A percentile compares a stretch with the other conserved stretches of the same genome.
These are phyloP conservation scores for Dactylella cylindrospora DNA, from an alignment of 2,329 filamentous ascomycete species.

Conservation along the genomic window DNA sequence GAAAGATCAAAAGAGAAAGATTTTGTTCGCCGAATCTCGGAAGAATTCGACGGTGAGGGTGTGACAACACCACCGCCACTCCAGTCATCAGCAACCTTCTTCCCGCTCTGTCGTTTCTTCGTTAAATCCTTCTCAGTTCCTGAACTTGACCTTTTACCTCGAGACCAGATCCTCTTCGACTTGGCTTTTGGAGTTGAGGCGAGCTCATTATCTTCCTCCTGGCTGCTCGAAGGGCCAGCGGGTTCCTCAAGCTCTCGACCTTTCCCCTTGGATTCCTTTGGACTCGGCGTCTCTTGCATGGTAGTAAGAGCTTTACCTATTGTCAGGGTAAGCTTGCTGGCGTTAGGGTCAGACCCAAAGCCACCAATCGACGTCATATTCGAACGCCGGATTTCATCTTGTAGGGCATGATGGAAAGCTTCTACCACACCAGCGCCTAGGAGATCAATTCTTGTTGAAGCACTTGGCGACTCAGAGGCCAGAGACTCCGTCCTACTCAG, in stretches of 20 bases:
- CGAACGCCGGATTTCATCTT: slow-evolving; percentile 58
- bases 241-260: slow-evolving; percentile 5
- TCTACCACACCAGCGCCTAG: slow-evolving; percentile 76
- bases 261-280: slow-evolving; percentile 22
- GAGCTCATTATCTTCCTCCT: slow-evolving; percentile 21
- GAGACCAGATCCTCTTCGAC: slow-evolving; percentile 23
- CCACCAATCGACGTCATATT: slow-evolving; percentile 24
- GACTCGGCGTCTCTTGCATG: slow-evolving; percentile 40
- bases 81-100: slow-evolving; percentile 46
- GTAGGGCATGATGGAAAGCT: slow-evolving; percentile 74
- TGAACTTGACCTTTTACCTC: slow-evolving; percentile 32
- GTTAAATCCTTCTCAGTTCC: slow-evolving; percentile 27
- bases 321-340: slow-evolving; percentile 40
- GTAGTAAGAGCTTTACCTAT: slow-evolving; percentile 43
- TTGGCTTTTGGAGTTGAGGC: slow-evolving; percentile 31
- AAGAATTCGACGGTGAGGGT: slow-evolving; percentile 58
- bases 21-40: slow-evolving; percentile 48
- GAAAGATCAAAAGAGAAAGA: slow-evolving; percentile 50
- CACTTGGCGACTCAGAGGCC: slow-evolving; percentile 50
- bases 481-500: slow-evolving; percentile 55
- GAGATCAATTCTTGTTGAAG: slow-evolving; percentile 72
- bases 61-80: slow-evolving; percentile 61
- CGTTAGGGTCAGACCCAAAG: slow-evolving; percentile 12
- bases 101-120: slow-evolving; percentile 7
- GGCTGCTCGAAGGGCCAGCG: slow-evolving; percentile 12